Evolutionary conservation across 2,329 filamentous ascomycete species (phyloP).

Genomic region (Westerdykella ornata): DNA sequence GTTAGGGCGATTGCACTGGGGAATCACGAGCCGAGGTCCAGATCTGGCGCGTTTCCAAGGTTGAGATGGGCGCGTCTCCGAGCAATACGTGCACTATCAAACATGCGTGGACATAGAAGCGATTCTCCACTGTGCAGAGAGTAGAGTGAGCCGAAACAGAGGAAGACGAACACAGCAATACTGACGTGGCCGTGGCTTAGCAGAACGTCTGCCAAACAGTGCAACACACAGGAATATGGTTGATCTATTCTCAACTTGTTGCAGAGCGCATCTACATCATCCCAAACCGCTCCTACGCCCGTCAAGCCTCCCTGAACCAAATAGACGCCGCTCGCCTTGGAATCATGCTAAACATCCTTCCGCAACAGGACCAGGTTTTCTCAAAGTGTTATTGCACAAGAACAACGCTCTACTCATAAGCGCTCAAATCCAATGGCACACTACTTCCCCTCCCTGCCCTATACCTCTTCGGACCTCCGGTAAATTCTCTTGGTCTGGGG

Average conservation of each 20-base stretch:
- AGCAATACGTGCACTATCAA: neutral
- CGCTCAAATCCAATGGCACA: slow-evolving; percentile 77
- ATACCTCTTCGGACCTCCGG: slow-evolving; percentile 69
- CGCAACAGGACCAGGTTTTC: neutral
- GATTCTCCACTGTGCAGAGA: neutral
- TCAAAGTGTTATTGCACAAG: neutral
- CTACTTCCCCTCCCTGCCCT: slow-evolving; percentile 87
- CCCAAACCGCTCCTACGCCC: neutral
- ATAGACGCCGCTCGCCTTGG: too few relatives aligned
- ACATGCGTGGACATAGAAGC: neutral
- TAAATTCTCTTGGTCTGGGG: slow-evolving; percentile 77
- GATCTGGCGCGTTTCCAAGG: neutral
- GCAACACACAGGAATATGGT: neutral
- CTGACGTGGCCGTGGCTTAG: too few relatives aligned
- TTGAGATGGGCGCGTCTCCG: neutral
- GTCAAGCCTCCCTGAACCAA: too few relatives aligned
- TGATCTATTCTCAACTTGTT: neutral
- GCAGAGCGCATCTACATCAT: too few relatives aligned
- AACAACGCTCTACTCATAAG: slow-evolving; percentile 40
- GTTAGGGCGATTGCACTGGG: neutral
- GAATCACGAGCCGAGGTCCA: neutral
- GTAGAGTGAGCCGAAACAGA: too few relatives aligned
- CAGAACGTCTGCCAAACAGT: too few relatives aligned
- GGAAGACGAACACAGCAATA: too few relatives aligned
- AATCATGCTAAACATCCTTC: too few relatives aligned